A percentile compares a stretch with the other conserved stretches of the same genome.
These are phyloP conservation scores for Aspergillus ellipticus DNA, from an alignment of 495 filamentous ascomycete species.

Conservation along the genomic window DNA sequence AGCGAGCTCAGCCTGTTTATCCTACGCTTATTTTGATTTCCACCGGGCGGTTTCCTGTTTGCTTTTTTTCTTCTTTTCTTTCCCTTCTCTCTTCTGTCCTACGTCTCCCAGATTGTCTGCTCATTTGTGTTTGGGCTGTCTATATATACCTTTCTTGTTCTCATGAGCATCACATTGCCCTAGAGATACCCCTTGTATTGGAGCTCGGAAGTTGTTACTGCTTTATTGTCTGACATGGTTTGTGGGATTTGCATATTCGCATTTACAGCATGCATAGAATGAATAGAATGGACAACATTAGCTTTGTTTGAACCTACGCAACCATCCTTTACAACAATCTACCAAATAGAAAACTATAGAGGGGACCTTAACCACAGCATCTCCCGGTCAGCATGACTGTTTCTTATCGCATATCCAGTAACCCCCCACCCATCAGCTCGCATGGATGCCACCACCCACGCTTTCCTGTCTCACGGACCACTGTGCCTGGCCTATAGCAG, in stretches of 20 bases:
- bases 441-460: too few relatives aligned
- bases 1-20: neutral
- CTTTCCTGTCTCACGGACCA: too few relatives aligned
- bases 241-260: neutral
- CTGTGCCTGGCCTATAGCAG: too few relatives aligned
- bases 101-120: neutral
- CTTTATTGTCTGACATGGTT: neutral
- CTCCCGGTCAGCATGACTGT: too few relatives aligned
- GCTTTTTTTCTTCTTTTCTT: neutral
- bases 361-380: neutral
- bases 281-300: neutral
- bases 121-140: neutral
- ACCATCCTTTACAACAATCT: neutral
- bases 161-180: slow-evolving; percentile 6
- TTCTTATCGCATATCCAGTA: too few relatives aligned
- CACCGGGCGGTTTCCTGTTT: neutral
- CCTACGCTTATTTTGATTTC: neutral
- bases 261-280: slow-evolving; percentile 3
- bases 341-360: neutral
- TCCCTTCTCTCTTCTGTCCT: neutral
- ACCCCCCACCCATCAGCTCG: too few relatives aligned
- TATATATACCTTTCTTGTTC: neutral
- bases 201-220: neutral
- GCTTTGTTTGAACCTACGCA: neutral
- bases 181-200: slow-evolving; percentile 4